Evolutionary conservation across 2,329 filamentous ascomycete genomes (phyloP).

Genomic region (Acrocalymma vagum): DNA sequence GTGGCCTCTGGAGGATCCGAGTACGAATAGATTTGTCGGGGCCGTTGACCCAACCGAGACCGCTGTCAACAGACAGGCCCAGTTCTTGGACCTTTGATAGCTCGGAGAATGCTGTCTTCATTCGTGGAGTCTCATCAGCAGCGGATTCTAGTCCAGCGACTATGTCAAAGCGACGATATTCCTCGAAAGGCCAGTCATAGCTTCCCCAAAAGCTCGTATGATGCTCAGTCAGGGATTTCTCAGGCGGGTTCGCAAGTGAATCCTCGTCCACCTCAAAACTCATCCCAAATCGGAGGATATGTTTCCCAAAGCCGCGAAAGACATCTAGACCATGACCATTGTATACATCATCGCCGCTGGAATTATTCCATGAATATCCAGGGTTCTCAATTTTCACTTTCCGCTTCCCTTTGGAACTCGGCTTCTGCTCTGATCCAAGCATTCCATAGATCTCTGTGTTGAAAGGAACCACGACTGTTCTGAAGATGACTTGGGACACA

Average conservation of each 20-base stretch:
- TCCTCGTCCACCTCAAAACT: conserved; percentile 72
- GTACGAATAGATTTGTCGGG: conserved; percentile 64
- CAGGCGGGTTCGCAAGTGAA: conserved; percentile 58
- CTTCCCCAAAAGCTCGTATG: conserved; percentile 69
- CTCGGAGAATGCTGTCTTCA: conserved; percentile 68
- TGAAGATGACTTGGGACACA: conserved; percentile 67
- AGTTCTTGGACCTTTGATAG: conserved; percentile 67
- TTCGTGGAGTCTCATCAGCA: conserved; percentile 69
- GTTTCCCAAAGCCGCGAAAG: conserved; percentile 67
- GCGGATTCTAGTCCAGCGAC: conserved; percentile 68
- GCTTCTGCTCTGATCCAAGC: conserved; percentile 49
- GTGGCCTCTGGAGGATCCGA: conserved; percentile 53
- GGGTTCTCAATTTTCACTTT: conserved; percentile 33
- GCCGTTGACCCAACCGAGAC: conserved; percentile 72
- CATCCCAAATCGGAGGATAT: conserved; percentile 71
- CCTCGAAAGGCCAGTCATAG: conserved; percentile 69
- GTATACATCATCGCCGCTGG: conserved; percentile 53
- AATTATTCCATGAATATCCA: conserved; percentile 53
- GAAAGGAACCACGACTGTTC: conserved; percentile 72
- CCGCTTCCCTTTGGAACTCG: conserved; percentile 46
- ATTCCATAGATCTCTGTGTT: conserved; percentile 69
- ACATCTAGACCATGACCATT: conserved; percentile 69
- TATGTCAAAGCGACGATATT: conserved; percentile 67
- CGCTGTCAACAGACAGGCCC: conserved; percentile 72
- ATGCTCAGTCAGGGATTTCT: conserved; percentile 64